Conservation (phyloP, 2,329 filamentous ascomycete species). For the Pyrenophora teres region DNA sequence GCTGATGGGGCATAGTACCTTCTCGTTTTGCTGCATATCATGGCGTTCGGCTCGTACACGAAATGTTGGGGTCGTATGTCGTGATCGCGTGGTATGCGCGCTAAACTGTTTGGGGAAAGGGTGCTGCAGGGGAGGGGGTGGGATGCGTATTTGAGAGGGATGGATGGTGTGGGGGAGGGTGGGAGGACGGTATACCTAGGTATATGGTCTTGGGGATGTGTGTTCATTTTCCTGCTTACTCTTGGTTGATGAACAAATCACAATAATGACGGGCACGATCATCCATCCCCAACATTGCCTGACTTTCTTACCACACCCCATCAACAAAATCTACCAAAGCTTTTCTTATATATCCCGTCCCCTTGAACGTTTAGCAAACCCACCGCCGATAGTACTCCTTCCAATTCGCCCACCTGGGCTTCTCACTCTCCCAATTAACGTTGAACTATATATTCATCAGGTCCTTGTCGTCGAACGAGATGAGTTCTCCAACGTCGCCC, state of each 20-base stretch:
- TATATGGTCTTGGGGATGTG: no score
- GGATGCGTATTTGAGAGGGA: no score
- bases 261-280: no score
- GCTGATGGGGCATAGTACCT: no score
- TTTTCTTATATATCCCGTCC: not conserved
- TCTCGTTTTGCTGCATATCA: not conserved
- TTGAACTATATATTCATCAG: not conserved
- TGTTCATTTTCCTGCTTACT: no score
- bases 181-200: no score
- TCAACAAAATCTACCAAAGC: no score
- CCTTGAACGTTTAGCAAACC: not conserved
- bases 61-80: constrained; percentile 43
- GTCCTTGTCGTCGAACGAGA: not conserved
- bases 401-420: not conserved
- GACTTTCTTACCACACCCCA: no score
- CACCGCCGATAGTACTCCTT: not conserved
- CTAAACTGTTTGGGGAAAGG: constrained; percentile 9
- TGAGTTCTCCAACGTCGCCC: not conserved
- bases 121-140: not conserved
- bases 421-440: not conserved
- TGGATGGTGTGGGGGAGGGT: no score
- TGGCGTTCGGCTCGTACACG: constrained; percentile 21
- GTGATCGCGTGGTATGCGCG: constrained; percentile 34
- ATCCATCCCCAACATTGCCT: no score
- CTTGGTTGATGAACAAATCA: no score